Percentiles rank a stretch among this genome's conserved stretches.
phyloP scores from a whole-genome alignment of 2,329 filamentous ascomycete genomes.

The Xylariaceae sp. region DNA sequence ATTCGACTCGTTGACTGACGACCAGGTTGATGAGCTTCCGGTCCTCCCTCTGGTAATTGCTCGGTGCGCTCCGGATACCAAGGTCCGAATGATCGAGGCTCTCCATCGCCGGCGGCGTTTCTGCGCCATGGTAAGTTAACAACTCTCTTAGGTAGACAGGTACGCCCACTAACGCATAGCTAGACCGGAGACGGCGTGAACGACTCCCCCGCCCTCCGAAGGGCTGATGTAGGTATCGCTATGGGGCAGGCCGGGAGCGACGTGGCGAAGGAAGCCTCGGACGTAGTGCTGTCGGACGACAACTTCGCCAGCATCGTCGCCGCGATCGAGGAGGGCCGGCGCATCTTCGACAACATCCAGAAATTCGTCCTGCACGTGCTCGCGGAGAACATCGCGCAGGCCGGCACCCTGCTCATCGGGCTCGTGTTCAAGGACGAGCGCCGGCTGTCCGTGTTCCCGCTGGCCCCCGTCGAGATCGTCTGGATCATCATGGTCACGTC shows the following conservation, averaged over 20 bases:
- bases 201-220: conserved; percentile 70
- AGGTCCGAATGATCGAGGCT: conserved; percentile 75
- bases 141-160: neutral
- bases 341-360: conserved; percentile 76
- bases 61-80: conserved; percentile 69
- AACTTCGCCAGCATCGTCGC: conserved; percentile 75
- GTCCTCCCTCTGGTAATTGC: conserved; percentile 70
- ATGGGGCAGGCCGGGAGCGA: conserved; percentile 64
- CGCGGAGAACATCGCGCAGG: conserved; percentile 72
- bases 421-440: conserved; percentile 70
- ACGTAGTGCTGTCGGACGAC: conserved; percentile 72
- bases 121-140: conserved; percentile 60
- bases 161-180: conserved; percentile 36
- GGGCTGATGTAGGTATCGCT: conserved; percentile 72
- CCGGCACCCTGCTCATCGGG: conserved; percentile 69
- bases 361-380: conserved; percentile 74
- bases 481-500: conserved; percentile 84
- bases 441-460: conserved; percentile 70
- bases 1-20: conserved; percentile 65
- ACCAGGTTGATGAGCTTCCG: conserved; percentile 65
- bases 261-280: conserved; percentile 65
- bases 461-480: conserved; percentile 75
- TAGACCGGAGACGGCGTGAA: conserved; percentile 73
- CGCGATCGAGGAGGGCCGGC: conserved; percentile 70
- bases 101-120: conserved; percentile 67